Base-by-base conservation (phyloP, 495 filamentous ascomycete genomes). In the Aspergillus ellipticus region DNA sequence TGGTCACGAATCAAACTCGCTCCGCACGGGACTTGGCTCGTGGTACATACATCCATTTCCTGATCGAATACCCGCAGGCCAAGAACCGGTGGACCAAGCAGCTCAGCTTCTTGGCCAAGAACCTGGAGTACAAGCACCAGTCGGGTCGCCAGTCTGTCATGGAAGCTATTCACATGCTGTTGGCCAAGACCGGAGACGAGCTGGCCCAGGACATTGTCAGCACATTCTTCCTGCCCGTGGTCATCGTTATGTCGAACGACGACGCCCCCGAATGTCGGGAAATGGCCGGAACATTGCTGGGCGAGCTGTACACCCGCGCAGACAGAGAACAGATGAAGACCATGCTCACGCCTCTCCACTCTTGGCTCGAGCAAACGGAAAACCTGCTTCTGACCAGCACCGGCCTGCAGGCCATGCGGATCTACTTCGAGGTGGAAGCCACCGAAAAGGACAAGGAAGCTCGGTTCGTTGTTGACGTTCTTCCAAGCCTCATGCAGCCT, bases 1-100 rank as follows among this genome's bases (percentile, higher is more conserved):
- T 97, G 92, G 89, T 98, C 54, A 96, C 89, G 21, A 97, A 96
- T 68, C 88, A 96, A 54, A 91, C 91, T 59, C 85, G 87, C 60
- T 83, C 85, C 57, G 88, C 92, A 3, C 82, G 93, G 41, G 92
- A 96, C 62, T 73, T 93, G 31, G 92, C 93, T 16, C 83, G 95
- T 26, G 89, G 90, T 19, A 88, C 85, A 21, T 98, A 95, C 71
- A 85, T 96, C 67, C 90, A 96, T 62, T 98, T 97, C 77, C 70
- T 98, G 33, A 85, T 92, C 58, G 89, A 97, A 42, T 98, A 97
- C 65, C 94, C 94, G 0, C 94, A 97, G 65, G 89, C 86, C 61
- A 89, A 89, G 66, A 86, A 84, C 58, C 79, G 95, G 3, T 90
- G 92, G 81, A 80, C 81, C 11, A 96, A 97, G 61, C 94, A 98